phyloP scores from a whole-genome alignment of 139 green algal genomes.

The Closterium sp. region DNA sequence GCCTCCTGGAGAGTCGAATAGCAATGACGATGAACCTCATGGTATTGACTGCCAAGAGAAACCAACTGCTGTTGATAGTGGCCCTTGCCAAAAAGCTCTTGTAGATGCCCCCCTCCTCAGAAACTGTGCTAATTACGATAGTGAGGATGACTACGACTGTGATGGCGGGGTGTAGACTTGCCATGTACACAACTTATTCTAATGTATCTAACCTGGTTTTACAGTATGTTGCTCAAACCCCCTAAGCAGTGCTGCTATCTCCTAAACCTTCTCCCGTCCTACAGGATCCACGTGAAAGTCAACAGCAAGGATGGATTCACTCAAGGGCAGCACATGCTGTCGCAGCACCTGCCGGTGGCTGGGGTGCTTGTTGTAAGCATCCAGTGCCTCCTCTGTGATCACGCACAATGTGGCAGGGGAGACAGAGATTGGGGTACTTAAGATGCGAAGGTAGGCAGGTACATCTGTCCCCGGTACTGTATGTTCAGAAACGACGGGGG shows the following conservation, averaged over 20 bases:
- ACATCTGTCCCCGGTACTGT: no score
- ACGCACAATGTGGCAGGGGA: neutral
- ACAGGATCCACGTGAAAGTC: slow-evolving; percentile 27
- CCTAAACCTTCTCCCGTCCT: neutral
- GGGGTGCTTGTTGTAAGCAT: slow-evolving; percentile 37
- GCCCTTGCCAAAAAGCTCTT: neutral
- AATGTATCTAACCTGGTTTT: neutral
- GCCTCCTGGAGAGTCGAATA: neutral
- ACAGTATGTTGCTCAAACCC: neutral
- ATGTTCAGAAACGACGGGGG: no score
- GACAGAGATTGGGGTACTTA: neutral
- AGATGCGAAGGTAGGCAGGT: no score
- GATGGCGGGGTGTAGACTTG: neutral
- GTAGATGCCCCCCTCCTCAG: neutral
- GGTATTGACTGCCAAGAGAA: neutral
- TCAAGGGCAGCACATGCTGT: slow-evolving; percentile 17
- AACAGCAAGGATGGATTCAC: slow-evolving; percentile 6
- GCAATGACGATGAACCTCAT: neutral
- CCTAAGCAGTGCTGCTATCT: neutral
- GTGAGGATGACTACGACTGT: neutral
- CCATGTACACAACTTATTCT: neutral
- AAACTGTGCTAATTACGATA: neutral
- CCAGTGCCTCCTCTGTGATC: slow-evolving; percentile 21
- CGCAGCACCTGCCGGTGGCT: slow-evolving; percentile 16
- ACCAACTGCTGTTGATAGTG: neutral